These are phyloP conservation scores for Globisporangium heterothallicum DNA, from an alignment of 352 stramenopile genomes.

Conservation along the genomic window DNA sequence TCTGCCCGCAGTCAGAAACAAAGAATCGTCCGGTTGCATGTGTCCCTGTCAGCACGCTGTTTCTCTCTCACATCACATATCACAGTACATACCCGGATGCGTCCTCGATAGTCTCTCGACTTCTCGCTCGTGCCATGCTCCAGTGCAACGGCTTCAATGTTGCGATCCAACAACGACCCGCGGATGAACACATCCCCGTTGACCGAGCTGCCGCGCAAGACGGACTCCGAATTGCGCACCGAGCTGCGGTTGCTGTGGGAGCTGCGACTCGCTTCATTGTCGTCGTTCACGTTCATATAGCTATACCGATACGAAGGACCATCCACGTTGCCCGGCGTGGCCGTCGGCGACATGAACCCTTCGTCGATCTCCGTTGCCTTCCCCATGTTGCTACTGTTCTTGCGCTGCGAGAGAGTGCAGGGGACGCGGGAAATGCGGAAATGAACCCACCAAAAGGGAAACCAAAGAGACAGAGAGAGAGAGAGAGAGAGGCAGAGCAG, in stretches of 20 bases:
- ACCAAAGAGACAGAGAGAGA: background rate
- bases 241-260: slow-evolving; percentile 1
- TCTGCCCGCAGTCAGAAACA: slow-evolving; percentile 1
- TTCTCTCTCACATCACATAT: background rate
- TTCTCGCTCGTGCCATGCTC: slow-evolving; percentile 4
- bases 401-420: background rate
- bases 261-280: slow-evolving; percentile 4
- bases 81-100: slow-evolving; percentile 14
- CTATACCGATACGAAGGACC: slow-evolving; percentile 16
- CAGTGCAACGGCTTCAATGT: slow-evolving; percentile 14
- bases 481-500: background rate
- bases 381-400: too few species aligned
- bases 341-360: background rate
- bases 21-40: background rate
- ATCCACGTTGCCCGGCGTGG: background rate
- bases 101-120: slow-evolving; percentile 18
- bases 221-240: slow-evolving; percentile 1
- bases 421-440: background rate
- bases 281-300: slow-evolving; percentile 9
- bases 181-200: slow-evolving; percentile 16
- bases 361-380: background rate
- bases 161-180: slow-evolving; percentile 16
- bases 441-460: background rate
- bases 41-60: background rate
- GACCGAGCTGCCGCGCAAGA: background rate